These are phyloP conservation scores for Saccharomycopsis lassenensis DNA, from an alignment of 805 yeast species.

Conservation along the genomic window DNA sequence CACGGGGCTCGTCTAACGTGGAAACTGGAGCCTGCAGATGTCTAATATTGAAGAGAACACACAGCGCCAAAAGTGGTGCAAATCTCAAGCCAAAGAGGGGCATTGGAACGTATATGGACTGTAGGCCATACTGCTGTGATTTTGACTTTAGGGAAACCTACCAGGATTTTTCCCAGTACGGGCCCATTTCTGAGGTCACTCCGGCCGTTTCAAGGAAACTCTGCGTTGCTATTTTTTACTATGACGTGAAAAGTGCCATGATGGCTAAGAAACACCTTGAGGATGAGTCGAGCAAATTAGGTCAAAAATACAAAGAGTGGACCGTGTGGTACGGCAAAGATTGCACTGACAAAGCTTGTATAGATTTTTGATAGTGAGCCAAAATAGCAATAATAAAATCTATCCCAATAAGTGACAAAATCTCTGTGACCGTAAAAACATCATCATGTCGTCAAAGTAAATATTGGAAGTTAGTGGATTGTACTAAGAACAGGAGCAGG, in stretches of 20 bases:
- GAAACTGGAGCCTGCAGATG: conserved; percentile 38
- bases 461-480: too few species aligned
- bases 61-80: conserved; percentile 2
- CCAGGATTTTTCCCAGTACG: conserved; percentile 44
- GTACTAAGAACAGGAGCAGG: too few species aligned
- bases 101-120: conserved; percentile 1
- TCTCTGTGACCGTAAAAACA: too few species aligned
- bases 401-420: too few species aligned
- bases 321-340: conserved; percentile 56
- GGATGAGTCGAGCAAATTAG: conserved; percentile 20
- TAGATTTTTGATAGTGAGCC: too few species aligned
- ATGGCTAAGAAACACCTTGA: conserved; percentile 35
- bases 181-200: conserved; percentile 47
- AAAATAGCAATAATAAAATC: too few species aligned
- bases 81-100: neutral
- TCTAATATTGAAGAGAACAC: conserved; percentile 34
- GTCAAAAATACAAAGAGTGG: conserved; percentile 47
- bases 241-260: conserved; percentile 49
- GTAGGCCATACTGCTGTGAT: conserved; percentile 22
- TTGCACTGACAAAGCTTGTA: conserved; percentile 47
- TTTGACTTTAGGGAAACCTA: conserved; percentile 23
- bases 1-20: conserved; percentile 1
- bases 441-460: too few species aligned
- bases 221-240: conserved; percentile 49
- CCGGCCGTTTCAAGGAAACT: conserved; percentile 60